phyloP scores from a whole-genome alignment of 768 basidiomycete species.

The Fistulinella prunicolor region DNA sequence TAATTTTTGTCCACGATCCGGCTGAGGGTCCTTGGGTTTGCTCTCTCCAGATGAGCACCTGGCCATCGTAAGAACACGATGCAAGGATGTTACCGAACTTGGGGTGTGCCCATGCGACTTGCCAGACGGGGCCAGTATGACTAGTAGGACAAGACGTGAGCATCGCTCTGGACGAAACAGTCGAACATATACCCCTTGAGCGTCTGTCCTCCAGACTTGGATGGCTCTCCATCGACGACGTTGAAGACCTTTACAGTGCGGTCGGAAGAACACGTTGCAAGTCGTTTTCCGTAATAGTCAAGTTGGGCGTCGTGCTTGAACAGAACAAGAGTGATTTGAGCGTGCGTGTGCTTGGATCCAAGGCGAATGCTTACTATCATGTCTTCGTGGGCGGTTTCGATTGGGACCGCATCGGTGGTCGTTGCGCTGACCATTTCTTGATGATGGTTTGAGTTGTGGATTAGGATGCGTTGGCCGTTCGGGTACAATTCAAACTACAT shows the following conservation, averaged over 20 bases:
- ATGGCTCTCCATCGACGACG: conserved; percentile 83
- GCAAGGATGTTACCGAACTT: conserved; percentile 96
- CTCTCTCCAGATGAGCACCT: conserved; percentile 98
- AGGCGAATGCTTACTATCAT: conserved; percentile 71
- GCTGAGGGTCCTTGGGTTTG: conserved; percentile 49
- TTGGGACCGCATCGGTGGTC: conserved; percentile 68
- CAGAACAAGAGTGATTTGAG: neutral
- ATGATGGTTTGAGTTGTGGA: no score
- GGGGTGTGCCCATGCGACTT: conserved; percentile 97
- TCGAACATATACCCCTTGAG: conserved; percentile 80
- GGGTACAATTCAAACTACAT: no score
- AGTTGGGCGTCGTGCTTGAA: conserved; percentile 93
- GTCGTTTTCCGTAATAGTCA: conserved; percentile 95
- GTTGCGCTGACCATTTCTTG: conserved; percentile 34
- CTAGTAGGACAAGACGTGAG: conserved; percentile 38
- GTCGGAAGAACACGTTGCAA: conserved; percentile 96
- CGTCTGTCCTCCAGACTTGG: conserved; percentile 64
- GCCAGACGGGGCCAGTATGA: conserved; percentile 97
- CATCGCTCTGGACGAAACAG: neutral
- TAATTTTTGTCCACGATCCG: conserved; percentile 87
- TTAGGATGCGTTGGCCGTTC: no score
- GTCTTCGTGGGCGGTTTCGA: conserved; percentile 97
- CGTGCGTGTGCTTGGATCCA: neutral
- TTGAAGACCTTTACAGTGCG: conserved; percentile 94
- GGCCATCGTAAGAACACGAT: conserved; percentile 97